Evolutionary conservation across 192 early-diverging fungal species (phyloP), one percentile per base, ranked within the genome.

Genomic region (Linnemannia zychae): DNA sequence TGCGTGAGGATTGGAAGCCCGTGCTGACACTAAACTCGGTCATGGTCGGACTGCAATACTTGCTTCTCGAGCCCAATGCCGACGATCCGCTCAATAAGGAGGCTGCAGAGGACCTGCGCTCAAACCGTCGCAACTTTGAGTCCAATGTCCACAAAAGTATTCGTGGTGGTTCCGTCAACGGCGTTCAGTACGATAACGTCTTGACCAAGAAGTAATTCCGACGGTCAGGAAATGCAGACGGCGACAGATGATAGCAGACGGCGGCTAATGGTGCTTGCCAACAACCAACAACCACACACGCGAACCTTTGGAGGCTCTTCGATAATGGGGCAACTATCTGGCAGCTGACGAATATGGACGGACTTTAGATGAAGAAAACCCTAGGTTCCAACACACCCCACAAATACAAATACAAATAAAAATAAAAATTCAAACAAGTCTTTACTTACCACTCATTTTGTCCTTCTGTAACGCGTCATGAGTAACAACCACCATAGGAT

Each of bases 1-100:
- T 99, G 78, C 94, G 98, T 75, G 98, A 99, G 85, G 97, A 99
- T 88, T 99, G 98, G 98, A 98, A 97, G 81, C 98, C 98, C 4
- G 98, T 98, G n/a, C 91, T 99, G 69, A 97, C 95, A 80, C 91
- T 99, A 69, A 95, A 97, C 84, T 90, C 96, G 52, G 93, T 98
- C 37, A 81, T 99, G 76, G 95, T 99, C 75, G 97, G 97, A 9
- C 84, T 99, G 67, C 96, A 97, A 79, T 96, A 97, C 87, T 87
- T 99, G 63, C 97, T 99, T 77, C 82, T 97, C 81, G 97, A 95
- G 69, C 98, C 98, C 0, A 99, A 99, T 84, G 93, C 98, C 2
- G 97, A 98, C 50, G 98, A 99, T 91, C 98, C 98, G 75, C 91
- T 99, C 13, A 99, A 99, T 92, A 99, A 98, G 86, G 97, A 95